Evolutionary conservation across 2,329 filamentous ascomycete genomes (phyloP), one percentile per base, ranked within the genome.

Genomic region (Colletotrichum sp.): DNA sequence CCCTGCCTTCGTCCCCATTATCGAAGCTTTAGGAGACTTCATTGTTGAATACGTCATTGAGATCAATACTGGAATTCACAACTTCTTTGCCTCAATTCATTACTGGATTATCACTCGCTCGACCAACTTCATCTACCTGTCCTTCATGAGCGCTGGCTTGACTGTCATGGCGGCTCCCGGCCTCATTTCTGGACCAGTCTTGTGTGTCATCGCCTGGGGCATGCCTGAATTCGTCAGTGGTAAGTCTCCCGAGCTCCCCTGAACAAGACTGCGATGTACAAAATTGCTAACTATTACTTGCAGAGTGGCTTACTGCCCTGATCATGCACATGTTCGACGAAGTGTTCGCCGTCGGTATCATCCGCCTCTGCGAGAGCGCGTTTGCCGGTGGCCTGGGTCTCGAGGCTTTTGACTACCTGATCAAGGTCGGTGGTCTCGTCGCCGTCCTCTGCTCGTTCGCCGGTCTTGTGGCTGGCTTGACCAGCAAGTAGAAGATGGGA

Each of bases 101-200:
- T 13, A 36, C 59, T 61, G 59, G 59, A 0, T 8, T 7, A 34
- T 18, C 26, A 32, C 30, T 30, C 30, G 18, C 30, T 32, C 28
- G 0, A 6, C 3, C 15, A 34, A 61, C 10, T 28, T 26, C 16
- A 1, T 61, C 18, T 12, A 1, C 7, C 7, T 34, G 0, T 7
- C 3, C 30, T 13, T 61, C 26, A n/a, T 61, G 26, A 26, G 59
- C 3, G 30, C 32, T 21, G 18, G 16, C 18, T 15, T 61, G 8
- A 61, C 28, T 13, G n/a, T 36, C 28, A 36, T 21, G 30, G 18
- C 59, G n/a, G 28, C 28, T 24, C 59, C 59, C 1, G 28, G 59
- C 13, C 10, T 61, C 28, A 7, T 61, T 2, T 21, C 26, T 21
- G 59, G 59, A 30, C 59, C 28, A 15, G 18, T n/a, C 6, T 21